Conservation (phyloP, 2,329 filamentous ascomycete species). For the Beauveria sp. region DNA sequence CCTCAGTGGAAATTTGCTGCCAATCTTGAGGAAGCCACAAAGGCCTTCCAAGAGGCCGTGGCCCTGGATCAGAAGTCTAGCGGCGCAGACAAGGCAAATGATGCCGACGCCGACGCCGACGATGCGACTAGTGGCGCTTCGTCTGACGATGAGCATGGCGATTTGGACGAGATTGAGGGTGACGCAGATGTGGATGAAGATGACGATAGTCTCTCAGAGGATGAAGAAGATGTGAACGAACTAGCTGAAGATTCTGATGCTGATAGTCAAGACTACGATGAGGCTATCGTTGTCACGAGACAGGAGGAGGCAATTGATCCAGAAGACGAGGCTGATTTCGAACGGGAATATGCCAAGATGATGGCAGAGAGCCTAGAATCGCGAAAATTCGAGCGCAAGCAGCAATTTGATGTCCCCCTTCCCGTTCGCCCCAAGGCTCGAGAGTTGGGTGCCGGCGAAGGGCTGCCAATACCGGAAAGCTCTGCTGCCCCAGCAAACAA, state of each 20-base stretch:
- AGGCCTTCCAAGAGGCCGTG: slow-evolving; percentile 79
- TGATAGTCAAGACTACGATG: slow-evolving; percentile 62
- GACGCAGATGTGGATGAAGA: slow-evolving; percentile 52
- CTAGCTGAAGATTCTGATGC: slow-evolving; percentile 39
- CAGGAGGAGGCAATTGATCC: slow-evolving; percentile 87
- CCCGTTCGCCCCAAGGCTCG: slow-evolving; percentile 71
- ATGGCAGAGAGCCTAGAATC: slow-evolving; percentile 97
- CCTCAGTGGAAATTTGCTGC: slow-evolving; percentile 88
- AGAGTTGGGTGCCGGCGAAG: slow-evolving; percentile 23
- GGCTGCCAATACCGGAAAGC: slow-evolving; percentile 7
- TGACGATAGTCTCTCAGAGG: slow-evolving; percentile 51
- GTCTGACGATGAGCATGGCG: slow-evolving; percentile 69
- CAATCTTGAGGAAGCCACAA: slow-evolving; percentile 74
- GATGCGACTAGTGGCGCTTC: slow-evolving; percentile 62
- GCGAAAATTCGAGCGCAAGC: slow-evolving; percentile 90
- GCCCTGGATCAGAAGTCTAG: slow-evolving; percentile 80
- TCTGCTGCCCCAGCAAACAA: slow-evolving; percentile 35
- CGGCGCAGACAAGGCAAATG: slow-evolving; percentile 59
- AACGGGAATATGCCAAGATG: slow-evolving; percentile 95
- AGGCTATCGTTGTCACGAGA: slow-evolving; percentile 84
- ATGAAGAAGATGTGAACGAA: slow-evolving; percentile 53
- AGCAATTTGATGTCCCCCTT: slow-evolving; percentile 93
- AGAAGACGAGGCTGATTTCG: slow-evolving; percentile 93
- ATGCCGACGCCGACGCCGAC: slow-evolving; percentile 68
- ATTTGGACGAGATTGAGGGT: slow-evolving; percentile 56